A percentile compares a stretch with the other conserved stretches of the same genome.
phyloP scores from a whole-genome alignment of 306 rosid species.

The Cyclanthera cordifolia region DNA sequence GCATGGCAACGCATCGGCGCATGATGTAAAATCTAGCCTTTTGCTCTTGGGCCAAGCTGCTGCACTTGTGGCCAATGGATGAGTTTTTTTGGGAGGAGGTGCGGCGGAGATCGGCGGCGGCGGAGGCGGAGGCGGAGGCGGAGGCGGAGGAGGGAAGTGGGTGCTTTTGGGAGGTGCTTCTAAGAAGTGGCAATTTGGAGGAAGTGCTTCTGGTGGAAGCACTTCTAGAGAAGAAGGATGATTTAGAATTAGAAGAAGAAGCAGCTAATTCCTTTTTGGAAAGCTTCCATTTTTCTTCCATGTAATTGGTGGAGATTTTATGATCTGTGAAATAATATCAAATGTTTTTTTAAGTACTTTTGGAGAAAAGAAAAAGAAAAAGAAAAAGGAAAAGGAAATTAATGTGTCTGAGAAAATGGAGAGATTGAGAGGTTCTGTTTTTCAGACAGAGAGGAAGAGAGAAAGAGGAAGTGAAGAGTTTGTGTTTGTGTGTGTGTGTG shows the following conservation, averaged over 20 bases:
- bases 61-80: conserved; percentile 61
- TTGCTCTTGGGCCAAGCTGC: conserved; percentile 71
- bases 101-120: conserved; percentile 26
- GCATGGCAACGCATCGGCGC: conserved; percentile 88
- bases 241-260: not conserved
- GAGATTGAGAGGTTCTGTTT: too few relatives aligned
- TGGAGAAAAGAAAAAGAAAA: not conserved
- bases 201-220: conserved; percentile 36
- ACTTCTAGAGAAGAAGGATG: conserved; percentile 42
- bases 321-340: not conserved
- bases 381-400: not conserved
- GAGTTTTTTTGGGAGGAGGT: conserved; percentile 51
- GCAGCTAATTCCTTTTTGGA: conserved; percentile 47
- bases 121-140: not conserved
- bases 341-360: too few relatives aligned
- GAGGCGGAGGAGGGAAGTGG: too few relatives aligned
- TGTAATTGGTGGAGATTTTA: not conserved
- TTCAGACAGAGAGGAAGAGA: too few relatives aligned
- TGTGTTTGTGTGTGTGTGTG: too few relatives aligned
- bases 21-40: conserved; percentile 92
- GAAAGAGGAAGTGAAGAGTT: too few relatives aligned
- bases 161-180: conserved; percentile 61
- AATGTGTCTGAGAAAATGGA: too few relatives aligned
- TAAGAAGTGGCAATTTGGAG: conserved; percentile 53
- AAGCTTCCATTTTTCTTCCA: conserved; percentile 77